phyloP scores from a whole-genome alignment of 345 rosid genomes.

The Eucalyptus polybractea region DNA sequence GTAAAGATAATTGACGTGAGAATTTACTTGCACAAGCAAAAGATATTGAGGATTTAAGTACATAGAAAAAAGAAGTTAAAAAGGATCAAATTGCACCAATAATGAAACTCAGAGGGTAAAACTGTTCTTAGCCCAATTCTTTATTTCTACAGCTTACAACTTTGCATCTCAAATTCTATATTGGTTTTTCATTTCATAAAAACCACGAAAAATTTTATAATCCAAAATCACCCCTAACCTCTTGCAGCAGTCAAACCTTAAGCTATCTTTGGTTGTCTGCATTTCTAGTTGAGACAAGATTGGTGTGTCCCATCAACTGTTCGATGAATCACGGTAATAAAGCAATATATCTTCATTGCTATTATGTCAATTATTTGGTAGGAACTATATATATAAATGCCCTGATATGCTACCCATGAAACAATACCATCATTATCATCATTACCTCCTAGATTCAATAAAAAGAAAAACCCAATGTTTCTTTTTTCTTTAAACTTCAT shows the following conservation, averaged over 20 bases:
- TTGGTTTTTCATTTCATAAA: neutral
- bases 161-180: neutral
- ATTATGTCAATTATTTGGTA: neutral
- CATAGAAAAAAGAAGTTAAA: neutral
- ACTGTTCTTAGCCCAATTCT: neutral
- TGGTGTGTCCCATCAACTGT: rapidly evolving
- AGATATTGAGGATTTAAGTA: neutral
- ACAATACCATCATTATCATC: neutral
- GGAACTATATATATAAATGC: neutral
- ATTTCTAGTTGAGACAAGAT: neutral
- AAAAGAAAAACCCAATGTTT: neutral
- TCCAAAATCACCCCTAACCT: neutral
- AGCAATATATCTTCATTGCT: neutral
- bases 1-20: neutral
- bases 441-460: neutral
- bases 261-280: neutral
- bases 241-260: neutral
- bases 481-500: neutral
- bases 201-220: neutral
- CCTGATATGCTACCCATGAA: neutral
- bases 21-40: rapidly evolving
- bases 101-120: neutral
- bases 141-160: neutral
- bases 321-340: neutral
- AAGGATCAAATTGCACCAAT: neutral